These are phyloP conservation scores for Claviceps sp. DNA, from an alignment of 2,329 filamentous ascomycete genomes.

Conservation along the genomic window DNA sequence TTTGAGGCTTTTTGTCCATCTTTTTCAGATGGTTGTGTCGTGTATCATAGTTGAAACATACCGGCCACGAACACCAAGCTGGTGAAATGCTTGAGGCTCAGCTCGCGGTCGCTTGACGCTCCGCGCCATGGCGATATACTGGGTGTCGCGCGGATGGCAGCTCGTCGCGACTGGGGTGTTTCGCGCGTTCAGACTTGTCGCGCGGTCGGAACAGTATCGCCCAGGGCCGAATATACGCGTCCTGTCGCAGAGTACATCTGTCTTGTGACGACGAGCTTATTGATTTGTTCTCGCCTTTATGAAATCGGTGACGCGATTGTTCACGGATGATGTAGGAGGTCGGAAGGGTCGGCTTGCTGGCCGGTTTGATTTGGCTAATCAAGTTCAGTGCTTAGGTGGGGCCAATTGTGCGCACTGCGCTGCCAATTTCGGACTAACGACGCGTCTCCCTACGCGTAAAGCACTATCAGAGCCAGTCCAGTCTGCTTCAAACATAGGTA, in stretches of 20 bases:
- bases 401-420: background rate
- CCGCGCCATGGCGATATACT: constrained; percentile 18
- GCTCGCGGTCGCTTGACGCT: constrained; percentile 17
- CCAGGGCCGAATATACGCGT: background rate
- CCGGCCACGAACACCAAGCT: constrained; percentile 25
- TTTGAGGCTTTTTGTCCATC: no score
- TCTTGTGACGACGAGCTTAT: background rate
- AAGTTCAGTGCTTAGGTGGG: background rate
- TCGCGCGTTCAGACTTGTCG: background rate
- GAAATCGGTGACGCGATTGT: background rate
- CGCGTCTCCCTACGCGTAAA: constrained; percentile 9
- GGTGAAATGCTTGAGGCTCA: constrained; percentile 17
- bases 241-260: background rate
- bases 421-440: background rate
- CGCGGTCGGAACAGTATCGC: background rate
- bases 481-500: background rate
- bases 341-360: background rate
- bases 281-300: background rate
- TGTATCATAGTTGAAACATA: constrained; percentile 12
- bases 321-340: background rate
- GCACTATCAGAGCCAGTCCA: background rate
- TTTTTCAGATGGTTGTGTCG: background rate
- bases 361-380: background rate
- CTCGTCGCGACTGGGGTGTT: background rate
- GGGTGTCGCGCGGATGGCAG: background rate